Evolutionary conservation across 805 yeast species (phyloP), one percentile per base, ranked within the genome.

Genomic region (Yarrowia porcina): DNA sequence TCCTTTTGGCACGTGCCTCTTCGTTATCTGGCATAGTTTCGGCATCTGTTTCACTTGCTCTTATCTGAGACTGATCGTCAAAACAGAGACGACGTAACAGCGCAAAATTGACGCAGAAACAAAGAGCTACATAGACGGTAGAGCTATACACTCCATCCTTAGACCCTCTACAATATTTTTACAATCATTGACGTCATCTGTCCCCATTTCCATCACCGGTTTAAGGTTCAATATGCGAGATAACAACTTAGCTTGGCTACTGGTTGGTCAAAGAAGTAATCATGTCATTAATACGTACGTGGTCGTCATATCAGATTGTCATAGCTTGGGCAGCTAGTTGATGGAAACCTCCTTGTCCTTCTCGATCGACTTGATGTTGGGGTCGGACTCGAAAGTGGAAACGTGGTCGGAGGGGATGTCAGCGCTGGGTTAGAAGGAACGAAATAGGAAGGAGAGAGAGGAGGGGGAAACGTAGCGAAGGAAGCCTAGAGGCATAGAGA

Each of bases 351-450:
- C 45, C 62, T 61, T 23, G 32, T 35, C 28, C 52, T 47, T 39
- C 32, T 61, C 47, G 25, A 41, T 45, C 36, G 64, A 28, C 60
- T 62, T 64, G 49, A 38, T 49, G 47, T 60, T 47, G 35, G 57
- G 45, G 45, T 59, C 54, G 21, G 60, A 9, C 44, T 59, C 65
- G 10, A 50, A 21, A 32, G 63, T 60, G 61, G 65, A 63, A 8
- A 47, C 65, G 20, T 42, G 63, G 45, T 63, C 50, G 47, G 45
- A 23, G 23, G 49, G 63, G 32, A 35, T 54, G 35, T 33, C 62
- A 41, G 62, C 45, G 23, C 61, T 62, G 30, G 36, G 61, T 57
- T 41, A 42, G 41, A 28, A 25, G 4, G 30, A 2, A 15, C 0
- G 6, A n/a, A n/a, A n/a, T n/a, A n/a, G n/a, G n/a, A n/a, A n/a